A percentile compares a stretch with the other conserved stretches of the same genome.
phyloP scores from a whole-genome alignment of 2,329 filamentous ascomycete genomes.

The Verticillium klebahnii region DNA sequence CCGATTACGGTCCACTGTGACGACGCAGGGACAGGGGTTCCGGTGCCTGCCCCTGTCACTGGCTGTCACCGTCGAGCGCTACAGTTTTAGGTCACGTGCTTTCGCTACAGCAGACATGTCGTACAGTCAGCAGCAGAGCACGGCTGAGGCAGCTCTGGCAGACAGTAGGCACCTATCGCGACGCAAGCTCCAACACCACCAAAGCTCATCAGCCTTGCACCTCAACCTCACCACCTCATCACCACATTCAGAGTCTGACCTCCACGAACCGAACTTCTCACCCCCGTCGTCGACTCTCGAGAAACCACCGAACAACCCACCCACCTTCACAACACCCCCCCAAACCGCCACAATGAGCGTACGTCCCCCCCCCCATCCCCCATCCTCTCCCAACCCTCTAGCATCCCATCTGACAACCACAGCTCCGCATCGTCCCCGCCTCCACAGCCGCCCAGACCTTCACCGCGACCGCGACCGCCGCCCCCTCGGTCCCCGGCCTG shows the following conservation, averaged over 20 bases:
- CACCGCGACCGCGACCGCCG: slow-evolving; percentile 59
- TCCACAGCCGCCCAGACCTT: slow-evolving; percentile 61
- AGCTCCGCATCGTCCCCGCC: slow-evolving; percentile 79
- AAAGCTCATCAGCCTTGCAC: neutral
- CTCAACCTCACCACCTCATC: neutral
- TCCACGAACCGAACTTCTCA: neutral
- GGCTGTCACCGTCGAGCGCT: too few species aligned
- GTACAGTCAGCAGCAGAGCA: neutral
- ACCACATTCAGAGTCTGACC: neutral
- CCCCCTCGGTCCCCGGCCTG: slow-evolving; percentile 87
- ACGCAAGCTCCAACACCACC: slow-evolving; percentile 10
- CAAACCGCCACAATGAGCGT: slow-evolving; percentile 40
- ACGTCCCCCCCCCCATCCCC: slow-evolving; percentile 18
- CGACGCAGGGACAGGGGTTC: neutral
- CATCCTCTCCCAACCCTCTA: neutral
- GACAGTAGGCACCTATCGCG: slow-evolving; percentile 11
- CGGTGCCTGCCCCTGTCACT: neutral
- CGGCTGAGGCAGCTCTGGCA: neutral
- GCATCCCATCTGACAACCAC: slow-evolving; percentile 5
- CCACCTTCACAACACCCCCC: neutral
- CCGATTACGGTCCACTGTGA: neutral
- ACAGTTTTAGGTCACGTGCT: slow-evolving; percentile 6
- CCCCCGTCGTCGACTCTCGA: too few species aligned
- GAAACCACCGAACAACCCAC: neutral
- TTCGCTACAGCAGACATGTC: neutral